Conservation (phyloP, 345 rosid species). For the Bruguiera parviflora region DNA sequence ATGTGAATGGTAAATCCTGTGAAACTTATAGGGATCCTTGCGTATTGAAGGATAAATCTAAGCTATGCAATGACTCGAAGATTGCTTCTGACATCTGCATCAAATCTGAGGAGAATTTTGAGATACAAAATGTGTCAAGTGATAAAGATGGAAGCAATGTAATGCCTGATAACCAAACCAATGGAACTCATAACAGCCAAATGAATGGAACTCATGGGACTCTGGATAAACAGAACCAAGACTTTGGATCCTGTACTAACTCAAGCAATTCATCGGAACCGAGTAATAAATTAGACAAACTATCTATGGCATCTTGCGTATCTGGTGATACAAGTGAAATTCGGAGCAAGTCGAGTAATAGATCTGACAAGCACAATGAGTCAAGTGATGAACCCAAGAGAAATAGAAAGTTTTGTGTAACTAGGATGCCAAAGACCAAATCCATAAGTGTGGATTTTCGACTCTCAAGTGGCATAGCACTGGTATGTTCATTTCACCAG, state of each 20-base stretch:
- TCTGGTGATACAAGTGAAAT: constrained; percentile 45
- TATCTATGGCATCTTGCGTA: constrained; percentile 32
- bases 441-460: constrained; percentile 92
- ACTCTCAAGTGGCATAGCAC: constrained; percentile 93
- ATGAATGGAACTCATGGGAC: neutral
- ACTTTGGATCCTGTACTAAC: constrained; percentile 33
- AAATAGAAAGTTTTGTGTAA: constrained; percentile 53
- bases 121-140: constrained; percentile 29
- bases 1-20: constrained; percentile 36
- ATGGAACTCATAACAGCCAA: constrained; percentile 30
- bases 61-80: constrained; percentile 20
- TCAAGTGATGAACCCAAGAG: constrained; percentile 43
- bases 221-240: constrained; percentile 31
- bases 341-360: constrained; percentile 33
- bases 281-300: constrained; percentile 25
- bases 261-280: constrained; percentile 33
- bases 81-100: constrained; percentile 36
- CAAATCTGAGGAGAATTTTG: constrained; percentile 33
- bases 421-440: constrained; percentile 63
- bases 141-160: constrained; percentile 35
- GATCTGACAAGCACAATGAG: constrained; percentile 36
- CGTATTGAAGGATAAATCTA: constrained; percentile 30
- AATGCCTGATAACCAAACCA: constrained; percentile 33
- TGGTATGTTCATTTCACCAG: constrained; percentile 39
- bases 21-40: constrained; percentile 21